Percentiles rank a stretch among this genome's conserved stretches.
Conservation (phyloP, 805 yeast genomes). For the Candida nemodendra region DNA sequence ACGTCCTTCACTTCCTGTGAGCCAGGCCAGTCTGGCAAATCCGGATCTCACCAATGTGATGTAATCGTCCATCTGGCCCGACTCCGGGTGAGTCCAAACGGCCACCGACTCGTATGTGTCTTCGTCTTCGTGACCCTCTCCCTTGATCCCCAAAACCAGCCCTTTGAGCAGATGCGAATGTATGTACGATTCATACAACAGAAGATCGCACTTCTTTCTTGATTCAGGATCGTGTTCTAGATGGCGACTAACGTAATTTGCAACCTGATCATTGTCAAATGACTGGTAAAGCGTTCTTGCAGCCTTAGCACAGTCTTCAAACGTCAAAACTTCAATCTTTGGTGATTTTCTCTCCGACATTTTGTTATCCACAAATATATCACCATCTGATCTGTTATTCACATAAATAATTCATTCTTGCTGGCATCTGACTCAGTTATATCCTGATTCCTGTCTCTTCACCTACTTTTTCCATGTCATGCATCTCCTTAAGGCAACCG, state of each 20-base stretch:
- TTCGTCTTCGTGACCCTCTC: constrained; percentile 32
- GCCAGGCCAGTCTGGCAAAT: constrained; percentile 49
- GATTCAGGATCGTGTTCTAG: constrained; percentile 33
- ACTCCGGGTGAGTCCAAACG: constrained; percentile 50
- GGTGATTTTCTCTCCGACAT: constrained; percentile 5
- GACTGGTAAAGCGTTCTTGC: constrained; percentile 34
- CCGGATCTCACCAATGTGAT: constrained; percentile 51
- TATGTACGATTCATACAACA: constrained; percentile 50
- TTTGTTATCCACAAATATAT: no score
- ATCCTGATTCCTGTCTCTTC: no score
- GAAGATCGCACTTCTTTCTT: constrained; percentile 35
- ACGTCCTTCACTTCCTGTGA: constrained; percentile 47
- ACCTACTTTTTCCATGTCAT: no score
- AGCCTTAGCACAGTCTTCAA: constrained; percentile 33
- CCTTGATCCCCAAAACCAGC: constrained; percentile 48
- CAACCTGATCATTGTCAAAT: constrained; percentile 35
- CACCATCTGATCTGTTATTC: no score
- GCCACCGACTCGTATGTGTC: constrained; percentile 52
- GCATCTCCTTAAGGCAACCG: no score
- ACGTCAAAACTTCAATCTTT: constrained; percentile 29
- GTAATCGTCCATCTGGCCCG: constrained; percentile 44
- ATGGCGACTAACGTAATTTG: constrained; percentile 32
- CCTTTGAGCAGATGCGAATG: constrained; percentile 51
- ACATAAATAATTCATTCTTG: no score
- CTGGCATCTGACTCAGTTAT: no score